These are phyloP conservation scores for Metschnikowia peoriensis DNA, from an alignment of 805 yeast genomes.

Conservation along the genomic window DNA sequence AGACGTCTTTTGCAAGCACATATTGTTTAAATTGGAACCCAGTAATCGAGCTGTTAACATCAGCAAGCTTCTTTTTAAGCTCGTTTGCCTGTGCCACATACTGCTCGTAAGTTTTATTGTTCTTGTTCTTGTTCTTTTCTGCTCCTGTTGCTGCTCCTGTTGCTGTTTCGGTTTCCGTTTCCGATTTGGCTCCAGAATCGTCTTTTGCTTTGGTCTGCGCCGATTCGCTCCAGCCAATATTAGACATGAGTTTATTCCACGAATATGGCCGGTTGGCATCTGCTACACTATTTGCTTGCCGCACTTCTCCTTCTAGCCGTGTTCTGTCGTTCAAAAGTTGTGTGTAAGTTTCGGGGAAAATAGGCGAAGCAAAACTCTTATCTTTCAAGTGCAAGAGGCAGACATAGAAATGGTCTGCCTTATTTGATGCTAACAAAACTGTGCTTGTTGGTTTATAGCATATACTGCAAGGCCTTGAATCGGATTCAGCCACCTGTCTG, in stretches of 20 bases:
- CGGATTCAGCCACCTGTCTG: conserved; percentile 41
- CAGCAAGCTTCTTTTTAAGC: conserved; percentile 18
- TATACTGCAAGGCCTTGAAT: conserved; percentile 45
- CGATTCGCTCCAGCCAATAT: conserved; percentile 20
- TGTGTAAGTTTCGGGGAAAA: conserved; percentile 35
- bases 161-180: background rate
- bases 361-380: conserved; percentile 42
- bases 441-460: conserved; percentile 50
- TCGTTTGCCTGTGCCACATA: conserved; percentile 19
- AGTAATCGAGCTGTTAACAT: conserved; percentile 21
- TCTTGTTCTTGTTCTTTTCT: conserved; percentile 16
- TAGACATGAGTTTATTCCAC: conserved; percentile 29
- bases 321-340: conserved; percentile 23
- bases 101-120: conserved; percentile 16
- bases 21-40: conserved; percentile 37
- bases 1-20: conserved; percentile 41
- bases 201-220: conserved; percentile 15
- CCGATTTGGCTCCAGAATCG: conserved; percentile 23
- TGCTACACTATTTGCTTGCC: conserved; percentile 22
- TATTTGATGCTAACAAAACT: conserved; percentile 47
- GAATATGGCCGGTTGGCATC: conserved; percentile 32
- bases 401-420: conserved; percentile 52
- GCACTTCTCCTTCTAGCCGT: conserved; percentile 20
- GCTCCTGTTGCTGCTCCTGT: conserved; percentile 19
- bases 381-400: conserved; percentile 50